Conservation (phyloP, 768 basidiomycete species). For the Rickenella mellea region DNA sequence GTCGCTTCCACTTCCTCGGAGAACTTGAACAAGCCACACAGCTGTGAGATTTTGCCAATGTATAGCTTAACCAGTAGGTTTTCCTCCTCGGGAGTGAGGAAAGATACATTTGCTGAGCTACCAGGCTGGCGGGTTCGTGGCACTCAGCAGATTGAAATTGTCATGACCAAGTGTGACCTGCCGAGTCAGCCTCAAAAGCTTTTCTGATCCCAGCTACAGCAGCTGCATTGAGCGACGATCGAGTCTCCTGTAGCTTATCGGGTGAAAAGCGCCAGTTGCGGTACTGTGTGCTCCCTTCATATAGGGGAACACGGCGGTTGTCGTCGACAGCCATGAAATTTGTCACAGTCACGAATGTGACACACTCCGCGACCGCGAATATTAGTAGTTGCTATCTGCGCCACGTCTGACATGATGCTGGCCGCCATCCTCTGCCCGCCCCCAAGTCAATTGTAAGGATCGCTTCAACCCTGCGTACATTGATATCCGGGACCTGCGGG, state of each 20-base stretch:
- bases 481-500: too few relatives aligned
- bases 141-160: neutral
- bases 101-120: slow-evolving; percentile 62
- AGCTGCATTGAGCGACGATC: slow-evolving; percentile 60
- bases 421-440: neutral
- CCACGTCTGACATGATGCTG: slow-evolving; percentile 4
- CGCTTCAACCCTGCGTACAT: too few relatives aligned
- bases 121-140: slow-evolving; percentile 39
- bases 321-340: too few relatives aligned
- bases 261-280: slow-evolving; percentile 85
- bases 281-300: slow-evolving; percentile 74
- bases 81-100: slow-evolving; percentile 78
- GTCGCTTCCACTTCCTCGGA: slow-evolving; percentile 92
- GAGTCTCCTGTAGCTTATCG: slow-evolving; percentile 47
- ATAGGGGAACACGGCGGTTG: too few relatives aligned
- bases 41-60: slow-evolving; percentile 71
- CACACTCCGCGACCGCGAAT: too few relatives aligned
- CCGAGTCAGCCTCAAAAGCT: slow-evolving; percentile 76
- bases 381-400: too few relatives aligned
- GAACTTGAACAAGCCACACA: slow-evolving; percentile 80
- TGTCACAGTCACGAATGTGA: too few relatives aligned
- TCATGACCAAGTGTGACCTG: slow-evolving; percentile 22
- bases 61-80: slow-evolving; percentile 84
- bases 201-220: slow-evolving; percentile 70
- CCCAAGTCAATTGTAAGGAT: too few relatives aligned